Evolutionary conservation across 192 early-diverging fungal species (phyloP), one percentile per base, ranked within the genome.

Genomic region (Allomyces arbusculus): DNA sequence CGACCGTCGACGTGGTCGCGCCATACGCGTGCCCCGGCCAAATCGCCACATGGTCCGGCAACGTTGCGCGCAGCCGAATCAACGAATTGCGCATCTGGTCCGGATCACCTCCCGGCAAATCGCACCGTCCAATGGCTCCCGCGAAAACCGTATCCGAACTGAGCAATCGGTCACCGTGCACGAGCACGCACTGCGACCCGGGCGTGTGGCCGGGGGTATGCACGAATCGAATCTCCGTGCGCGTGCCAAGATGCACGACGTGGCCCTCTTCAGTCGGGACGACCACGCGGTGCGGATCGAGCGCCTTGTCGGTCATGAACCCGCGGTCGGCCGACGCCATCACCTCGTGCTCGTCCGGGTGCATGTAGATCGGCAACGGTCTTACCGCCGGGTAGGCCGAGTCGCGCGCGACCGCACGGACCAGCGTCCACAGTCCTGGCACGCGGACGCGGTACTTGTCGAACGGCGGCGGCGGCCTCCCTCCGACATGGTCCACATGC

Each of bases 121-220:
- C 93, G 0, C 85, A 76, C 58, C 93, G 80, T 3, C 92, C 91
- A 69, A 87, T 92, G 16, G 75, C 67, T 19, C 84, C 79, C 0
- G 86, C 85, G 69, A 91, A 92, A 61, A 96, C 74, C 19, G 90
- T 92, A 69, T 96, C 93, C 16, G 92, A 92, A 33, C 85, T 86
- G 50, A 96, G 77, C 68, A 96, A 75, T 28, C 90, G 73, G 55
- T 72, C 76, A 3, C 74, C 76, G 75, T 90, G 91, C 9, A 94
- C 79, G 61, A 93, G 61, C 22, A 96, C 65, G 66, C 87, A 88
- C 72, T 92, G 89, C 66, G 85, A 88, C 10, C 93, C 93, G 4
- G 84, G 82, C 24, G 93, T 89, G 70, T 96, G 93, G 19, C 93
- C 93, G 2, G 93, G 93, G n/a, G 89, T 92, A 70, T 96, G 93